Percentiles rank a stretch among this genome's conserved stretches.
phyloP scores from a whole-genome alignment of 2,329 filamentous ascomycete genomes.

The Sporothrix dimorphospora region DNA sequence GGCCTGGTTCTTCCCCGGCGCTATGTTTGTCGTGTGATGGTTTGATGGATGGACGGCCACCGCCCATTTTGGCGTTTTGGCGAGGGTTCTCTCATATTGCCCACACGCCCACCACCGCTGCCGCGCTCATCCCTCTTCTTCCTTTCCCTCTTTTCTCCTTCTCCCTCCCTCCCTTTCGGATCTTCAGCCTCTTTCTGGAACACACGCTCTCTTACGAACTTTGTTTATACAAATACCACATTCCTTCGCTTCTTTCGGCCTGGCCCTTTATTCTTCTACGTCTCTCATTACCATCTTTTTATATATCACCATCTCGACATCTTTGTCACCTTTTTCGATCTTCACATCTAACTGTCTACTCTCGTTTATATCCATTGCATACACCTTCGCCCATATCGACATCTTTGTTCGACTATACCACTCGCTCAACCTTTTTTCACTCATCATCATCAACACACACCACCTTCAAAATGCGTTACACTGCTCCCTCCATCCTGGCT shows the following conservation, averaged over 20 bases:
- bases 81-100: neutral
- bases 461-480: slow-evolving; percentile 57
- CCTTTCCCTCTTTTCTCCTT: slow-evolving; percentile 19
- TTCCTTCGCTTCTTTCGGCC: slow-evolving; percentile 19
- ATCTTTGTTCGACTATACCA: neutral
- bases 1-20: neutral
- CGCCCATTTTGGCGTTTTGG: neutral
- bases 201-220: slow-evolving; percentile 20
- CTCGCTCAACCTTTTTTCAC: neutral
- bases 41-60: neutral
- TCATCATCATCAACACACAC: neutral
- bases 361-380: neutral
- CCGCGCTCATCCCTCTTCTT: no score
- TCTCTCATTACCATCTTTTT: slow-evolving; percentile 2
- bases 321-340: neutral
- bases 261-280: neutral
- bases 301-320: slow-evolving; percentile 6
- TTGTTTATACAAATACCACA: slow-evolving; percentile 24
- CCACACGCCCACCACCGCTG: neutral
- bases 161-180: slow-evolving; percentile 24
- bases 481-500: slow-evolving; percentile 54
- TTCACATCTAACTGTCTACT: slow-evolving; percentile 8
- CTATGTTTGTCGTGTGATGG: slow-evolving; percentile 12
- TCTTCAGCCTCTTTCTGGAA: slow-evolving; percentile 27
- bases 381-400: neutral